A percentile compares a stretch with the other conserved stretches of the same genome.
These are phyloP conservation scores for Clarireedia hainanense DNA, from an alignment of 2,329 filamentous ascomycete species.

Conservation along the genomic window DNA sequence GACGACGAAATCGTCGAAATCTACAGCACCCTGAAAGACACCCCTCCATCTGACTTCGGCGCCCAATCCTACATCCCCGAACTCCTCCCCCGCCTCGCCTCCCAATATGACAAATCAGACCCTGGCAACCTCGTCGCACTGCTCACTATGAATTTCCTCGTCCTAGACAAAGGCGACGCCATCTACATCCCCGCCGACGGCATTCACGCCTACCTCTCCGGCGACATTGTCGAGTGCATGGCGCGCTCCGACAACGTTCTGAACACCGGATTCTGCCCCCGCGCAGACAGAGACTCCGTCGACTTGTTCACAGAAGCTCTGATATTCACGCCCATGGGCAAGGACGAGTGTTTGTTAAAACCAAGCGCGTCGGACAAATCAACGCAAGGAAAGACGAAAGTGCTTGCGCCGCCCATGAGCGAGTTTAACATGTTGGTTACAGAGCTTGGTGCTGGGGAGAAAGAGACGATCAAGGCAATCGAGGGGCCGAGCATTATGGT, in stretches of 20 bases:
- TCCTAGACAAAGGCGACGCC: conserved; percentile 65
- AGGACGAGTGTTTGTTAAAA: conserved; percentile 47
- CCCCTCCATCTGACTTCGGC: conserved; percentile 41
- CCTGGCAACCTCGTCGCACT: conserved; percentile 62
- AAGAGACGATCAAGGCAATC: conserved; percentile 46
- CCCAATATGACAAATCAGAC: conserved; percentile 56
- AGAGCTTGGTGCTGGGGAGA: conserved; percentile 47
- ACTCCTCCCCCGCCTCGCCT: conserved; percentile 55
- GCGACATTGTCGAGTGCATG: conserved; percentile 98
- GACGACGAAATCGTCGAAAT: conserved; percentile 34
- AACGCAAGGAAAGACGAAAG: conserved; percentile 49
- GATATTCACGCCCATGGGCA: conserved; percentile 54
- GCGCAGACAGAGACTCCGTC: conserved; percentile 53
- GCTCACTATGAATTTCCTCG: conserved; percentile 67
- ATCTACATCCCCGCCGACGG: conserved; percentile 93
- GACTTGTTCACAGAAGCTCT: conserved; percentile 56
- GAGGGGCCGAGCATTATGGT: conserved; percentile 57
- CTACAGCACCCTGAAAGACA: conserved; percentile 42
- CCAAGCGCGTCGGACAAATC: conserved; percentile 42
- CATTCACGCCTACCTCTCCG: conserved; percentile 87
- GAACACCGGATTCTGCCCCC: conserved; percentile 66
- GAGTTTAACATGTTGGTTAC: conserved; percentile 65
- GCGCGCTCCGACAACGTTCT: conserved; percentile 90
- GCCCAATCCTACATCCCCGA: conserved; percentile 50
- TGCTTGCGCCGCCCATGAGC: conserved; percentile 59